A percentile compares a stretch with the other conserved stretches of the same genome.
These are phyloP conservation scores for Puccinia coronata DNA, from an alignment of 1,284 basidiomycete genomes.

Conservation along the genomic window DNA sequence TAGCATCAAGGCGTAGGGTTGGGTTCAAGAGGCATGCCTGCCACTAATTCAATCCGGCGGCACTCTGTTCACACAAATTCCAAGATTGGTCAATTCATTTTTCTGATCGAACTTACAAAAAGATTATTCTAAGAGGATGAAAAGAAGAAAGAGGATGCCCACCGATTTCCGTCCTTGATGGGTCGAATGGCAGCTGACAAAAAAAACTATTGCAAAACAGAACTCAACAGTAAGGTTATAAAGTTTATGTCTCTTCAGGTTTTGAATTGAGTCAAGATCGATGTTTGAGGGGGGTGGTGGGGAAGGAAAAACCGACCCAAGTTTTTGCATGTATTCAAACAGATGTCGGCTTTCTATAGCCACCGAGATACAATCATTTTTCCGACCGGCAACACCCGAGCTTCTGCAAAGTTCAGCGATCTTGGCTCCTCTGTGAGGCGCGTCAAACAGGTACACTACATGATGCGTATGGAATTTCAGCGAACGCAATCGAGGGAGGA, in stretches of 20 bases:
- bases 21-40: constrained; percentile 24
- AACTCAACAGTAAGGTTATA: not conserved
- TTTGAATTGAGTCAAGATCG: too few species aligned
- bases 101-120: not conserved
- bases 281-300: not conserved
- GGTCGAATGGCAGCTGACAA: constrained; percentile 43
- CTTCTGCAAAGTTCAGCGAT: constrained; percentile 27
- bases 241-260: too few species aligned
- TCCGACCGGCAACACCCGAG: not conserved
- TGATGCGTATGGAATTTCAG: not conserved
- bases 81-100: not conserved
- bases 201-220: constrained; percentile 19
- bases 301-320: not conserved
- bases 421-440: constrained; percentile 11
- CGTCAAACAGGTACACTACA: constrained; percentile 28
- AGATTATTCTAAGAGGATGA: not conserved
- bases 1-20: constrained; percentile 3
- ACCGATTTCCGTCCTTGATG: constrained; percentile 44
- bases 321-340: constrained; percentile 47
- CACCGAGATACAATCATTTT: constrained; percentile 32
- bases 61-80: constrained; percentile 26
- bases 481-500: not conserved
- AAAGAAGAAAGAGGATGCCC: not conserved
- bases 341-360: constrained; percentile 33
- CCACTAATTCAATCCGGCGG: constrained; percentile 37